Evolutionary conservation across 441 rosid genomes (phyloP).

Genomic region (Cnidoscolus chayamansa): DNA sequence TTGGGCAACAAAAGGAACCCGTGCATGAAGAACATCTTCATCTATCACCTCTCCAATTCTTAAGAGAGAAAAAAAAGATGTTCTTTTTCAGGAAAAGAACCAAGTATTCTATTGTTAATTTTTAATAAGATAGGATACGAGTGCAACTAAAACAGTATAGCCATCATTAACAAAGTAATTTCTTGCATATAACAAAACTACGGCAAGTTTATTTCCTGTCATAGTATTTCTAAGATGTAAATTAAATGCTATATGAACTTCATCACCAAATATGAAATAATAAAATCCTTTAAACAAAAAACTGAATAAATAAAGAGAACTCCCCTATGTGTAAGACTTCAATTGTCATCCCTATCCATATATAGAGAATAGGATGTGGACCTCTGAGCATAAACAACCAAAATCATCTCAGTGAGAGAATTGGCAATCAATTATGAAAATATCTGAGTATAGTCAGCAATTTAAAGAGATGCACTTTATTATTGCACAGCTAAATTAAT

Average conservation of each 20-base stretch:
- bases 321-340: not conserved
- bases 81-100: conserved; percentile 21
- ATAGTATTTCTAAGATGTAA: not conserved
- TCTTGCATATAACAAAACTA: not conserved
- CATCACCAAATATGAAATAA: not conserved
- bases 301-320: not conserved
- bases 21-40: conserved; percentile 97
- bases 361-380: not conserved
- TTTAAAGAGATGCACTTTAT: not conserved
- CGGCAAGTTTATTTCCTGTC: not conserved
- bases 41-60: conserved; percentile 90
- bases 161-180: not conserved
- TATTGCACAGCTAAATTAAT: not conserved
- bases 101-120: conserved; percentile 4
- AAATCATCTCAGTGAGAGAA: not conserved
- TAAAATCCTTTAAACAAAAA: not conserved
- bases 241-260: not conserved
- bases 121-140: not conserved
- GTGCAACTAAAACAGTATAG: not conserved
- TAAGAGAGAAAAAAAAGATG: conserved; percentile 19
- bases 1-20: conserved; percentile 93
- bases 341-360: not conserved
- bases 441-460: not conserved
- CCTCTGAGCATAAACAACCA: not conserved
- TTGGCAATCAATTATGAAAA: not conserved